Evolutionary conservation across 306 rosid species (phyloP).

Genomic region (Prunus armeniaca): DNA sequence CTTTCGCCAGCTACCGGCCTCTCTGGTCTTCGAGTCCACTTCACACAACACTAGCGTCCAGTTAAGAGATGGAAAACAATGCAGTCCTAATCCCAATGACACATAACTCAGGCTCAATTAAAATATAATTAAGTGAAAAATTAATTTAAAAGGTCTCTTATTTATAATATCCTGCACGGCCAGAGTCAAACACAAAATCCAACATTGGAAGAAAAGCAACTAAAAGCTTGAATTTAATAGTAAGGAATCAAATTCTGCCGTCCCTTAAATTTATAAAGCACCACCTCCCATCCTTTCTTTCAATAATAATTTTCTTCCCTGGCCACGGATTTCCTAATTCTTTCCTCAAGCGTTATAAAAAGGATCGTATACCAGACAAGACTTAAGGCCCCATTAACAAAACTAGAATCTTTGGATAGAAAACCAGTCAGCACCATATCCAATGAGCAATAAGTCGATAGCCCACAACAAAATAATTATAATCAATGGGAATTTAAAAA

Average conservation of each 20-base stretch:
- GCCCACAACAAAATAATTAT: background rate
- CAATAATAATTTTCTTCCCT: too few species aligned
- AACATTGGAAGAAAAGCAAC: background rate
- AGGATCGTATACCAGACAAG: background rate
- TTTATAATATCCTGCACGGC: background rate
- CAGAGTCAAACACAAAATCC: background rate
- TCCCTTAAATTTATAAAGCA: background rate
- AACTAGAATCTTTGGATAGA: background rate
- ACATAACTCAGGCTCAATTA: background rate
- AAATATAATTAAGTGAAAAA: background rate
- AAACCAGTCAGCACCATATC: background rate
- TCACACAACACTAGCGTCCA: background rate
- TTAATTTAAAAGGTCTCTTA: background rate
- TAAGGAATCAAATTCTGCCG: background rate
- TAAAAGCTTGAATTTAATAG: background rate
- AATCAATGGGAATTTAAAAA: background rate
- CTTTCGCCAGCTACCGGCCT: background rate
- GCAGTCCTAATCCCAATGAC: background rate
- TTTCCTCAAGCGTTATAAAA: background rate
- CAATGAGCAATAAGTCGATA: background rate
- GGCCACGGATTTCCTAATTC: background rate
- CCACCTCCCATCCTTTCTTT: too few species aligned
- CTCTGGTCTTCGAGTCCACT: background rate
- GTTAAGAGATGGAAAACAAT: background rate
- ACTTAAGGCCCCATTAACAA: background rate